Conservation (phyloP, 2,329 filamentous ascomycete species). For the Rhynchosporium agropyri region DNA sequence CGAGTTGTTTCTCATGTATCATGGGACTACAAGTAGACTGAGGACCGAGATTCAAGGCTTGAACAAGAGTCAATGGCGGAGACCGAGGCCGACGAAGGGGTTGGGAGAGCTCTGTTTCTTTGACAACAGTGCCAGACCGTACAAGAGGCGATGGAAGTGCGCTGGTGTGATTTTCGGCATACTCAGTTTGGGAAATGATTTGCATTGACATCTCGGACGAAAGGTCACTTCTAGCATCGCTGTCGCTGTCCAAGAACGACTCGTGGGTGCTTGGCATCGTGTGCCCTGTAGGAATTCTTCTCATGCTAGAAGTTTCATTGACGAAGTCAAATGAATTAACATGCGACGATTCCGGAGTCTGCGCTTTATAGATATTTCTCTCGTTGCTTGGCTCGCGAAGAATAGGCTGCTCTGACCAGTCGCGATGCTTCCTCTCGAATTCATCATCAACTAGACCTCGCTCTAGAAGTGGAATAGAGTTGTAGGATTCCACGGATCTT, state of each 20-base stretch:
- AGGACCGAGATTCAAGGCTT: constrained; percentile 51
- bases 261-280: constrained; percentile 42
- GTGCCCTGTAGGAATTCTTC: constrained; percentile 29
- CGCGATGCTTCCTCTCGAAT: constrained; percentile 46
- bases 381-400: constrained; percentile 53
- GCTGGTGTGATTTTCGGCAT: constrained; percentile 38
- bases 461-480: constrained; percentile 75
- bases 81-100: constrained; percentile 45
- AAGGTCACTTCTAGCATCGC: constrained; percentile 54
- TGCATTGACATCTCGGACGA: constrained; percentile 65
- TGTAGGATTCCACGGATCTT: constrained; percentile 73
- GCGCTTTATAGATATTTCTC: constrained; percentile 30
- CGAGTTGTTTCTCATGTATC: constrained; percentile 40
- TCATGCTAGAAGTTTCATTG: constrained; percentile 55
- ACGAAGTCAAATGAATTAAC: constrained; percentile 57
- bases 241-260: constrained; percentile 41
- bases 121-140: constrained; percentile 34
- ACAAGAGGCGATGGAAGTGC: constrained; percentile 43
- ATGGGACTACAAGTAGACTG: constrained; percentile 44
- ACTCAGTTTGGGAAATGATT: constrained; percentile 43
- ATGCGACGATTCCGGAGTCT: constrained; percentile 42
- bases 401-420: constrained; percentile 60
- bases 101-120: constrained; percentile 36
- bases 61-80: constrained; percentile 52
- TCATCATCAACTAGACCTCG: constrained; percentile 61